A percentile compares a stretch with the other conserved stretches of the same genome.
These are phyloP conservation scores for Phalaenopsis hybrid DNA, from an alignment of 116 monocot genomes.

Conservation along the genomic window DNA sequence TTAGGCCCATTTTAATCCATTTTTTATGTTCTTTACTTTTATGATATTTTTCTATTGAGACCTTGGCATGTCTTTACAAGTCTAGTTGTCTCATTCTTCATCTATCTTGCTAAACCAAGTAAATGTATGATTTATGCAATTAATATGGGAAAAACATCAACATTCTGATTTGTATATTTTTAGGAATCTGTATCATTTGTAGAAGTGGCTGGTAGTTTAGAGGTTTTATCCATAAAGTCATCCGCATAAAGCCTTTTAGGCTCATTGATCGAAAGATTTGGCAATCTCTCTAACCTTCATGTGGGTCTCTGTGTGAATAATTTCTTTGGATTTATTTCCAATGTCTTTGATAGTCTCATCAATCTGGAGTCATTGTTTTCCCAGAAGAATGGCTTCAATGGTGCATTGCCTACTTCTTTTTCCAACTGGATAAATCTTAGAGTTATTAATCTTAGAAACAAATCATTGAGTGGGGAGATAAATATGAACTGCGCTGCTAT, in stretches of 20 bases:
- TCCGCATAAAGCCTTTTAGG: not conserved
- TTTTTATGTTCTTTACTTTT: slow-evolving; percentile 4
- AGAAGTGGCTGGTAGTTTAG: not conserved
- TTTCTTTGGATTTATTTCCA: slow-evolving; percentile 36
- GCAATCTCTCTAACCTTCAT: slow-evolving; percentile 42
- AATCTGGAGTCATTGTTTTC: slow-evolving; percentile 30
- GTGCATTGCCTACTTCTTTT: slow-evolving; percentile 36
- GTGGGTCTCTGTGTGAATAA: slow-evolving; percentile 42
- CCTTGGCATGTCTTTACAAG: not conserved
- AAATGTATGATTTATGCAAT: not conserved
- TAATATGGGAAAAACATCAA: not conserved
- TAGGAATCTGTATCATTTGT: not conserved
- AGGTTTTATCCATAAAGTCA: not conserved
- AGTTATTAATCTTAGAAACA: slow-evolving; percentile 44
- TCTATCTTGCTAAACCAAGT: not conserved
- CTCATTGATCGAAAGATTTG: slow-evolving; percentile 5
- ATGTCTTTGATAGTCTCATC: slow-evolving; percentile 29
- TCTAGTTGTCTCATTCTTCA: not conserved
- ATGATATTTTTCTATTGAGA: not conserved
- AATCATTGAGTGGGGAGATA: slow-evolving; percentile 39
- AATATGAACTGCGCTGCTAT: slow-evolving; percentile 29
- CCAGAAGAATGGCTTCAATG: slow-evolving; percentile 27
- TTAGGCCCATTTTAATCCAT: slow-evolving; percentile 1
- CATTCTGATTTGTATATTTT: not conserved
- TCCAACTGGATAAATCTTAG: slow-evolving; percentile 24